A percentile compares a stretch with the other conserved stretches of the same genome.
Conservation (phyloP, 352 stramenopile species). For the Phytopythium chamaehyphon region DNA sequence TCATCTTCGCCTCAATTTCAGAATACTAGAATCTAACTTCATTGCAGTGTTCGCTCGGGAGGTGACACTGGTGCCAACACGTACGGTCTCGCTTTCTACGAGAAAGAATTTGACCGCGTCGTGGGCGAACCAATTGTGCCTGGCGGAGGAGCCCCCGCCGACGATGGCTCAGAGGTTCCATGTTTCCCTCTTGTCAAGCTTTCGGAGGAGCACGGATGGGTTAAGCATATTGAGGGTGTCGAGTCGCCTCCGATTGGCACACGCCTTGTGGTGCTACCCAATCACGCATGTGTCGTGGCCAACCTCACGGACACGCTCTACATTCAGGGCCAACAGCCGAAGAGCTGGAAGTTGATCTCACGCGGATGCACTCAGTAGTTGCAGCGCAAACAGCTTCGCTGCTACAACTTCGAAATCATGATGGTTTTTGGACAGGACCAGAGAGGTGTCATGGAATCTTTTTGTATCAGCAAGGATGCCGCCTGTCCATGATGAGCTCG, state of each 20-base stretch:
- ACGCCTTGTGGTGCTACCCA: constrained; percentile 59
- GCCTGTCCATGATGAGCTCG: too few species aligned
- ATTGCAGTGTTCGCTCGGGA: constrained; percentile 2
- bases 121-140: constrained; percentile 44
- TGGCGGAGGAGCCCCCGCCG: constrained; percentile 14
- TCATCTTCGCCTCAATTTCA: background rate
- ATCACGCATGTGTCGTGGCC: constrained; percentile 59
- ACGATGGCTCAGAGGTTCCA: constrained; percentile 31
- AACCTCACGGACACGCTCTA: constrained; percentile 69
- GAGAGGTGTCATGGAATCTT: too few species aligned
- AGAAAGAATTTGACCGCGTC: constrained; percentile 61
- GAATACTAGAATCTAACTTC: background rate
- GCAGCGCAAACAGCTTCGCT: too few species aligned
- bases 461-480: too few species aligned
- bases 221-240: constrained; percentile 52
- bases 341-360: constrained; percentile 52
- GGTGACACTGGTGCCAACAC: background rate
- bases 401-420: too few species aligned
- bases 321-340: constrained; percentile 37
- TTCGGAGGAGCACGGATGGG: constrained; percentile 73
- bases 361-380: constrained; percentile 61
- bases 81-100: constrained; percentile 62
- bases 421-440: too few species aligned
- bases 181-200: constrained; percentile 71
- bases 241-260: constrained; percentile 42